Evolutionary conservation across 1,139 yeast genomes (phyloP), one percentile per base, ranked within the genome.

Genomic region (Scheffersomyces cryptocercus): DNA sequence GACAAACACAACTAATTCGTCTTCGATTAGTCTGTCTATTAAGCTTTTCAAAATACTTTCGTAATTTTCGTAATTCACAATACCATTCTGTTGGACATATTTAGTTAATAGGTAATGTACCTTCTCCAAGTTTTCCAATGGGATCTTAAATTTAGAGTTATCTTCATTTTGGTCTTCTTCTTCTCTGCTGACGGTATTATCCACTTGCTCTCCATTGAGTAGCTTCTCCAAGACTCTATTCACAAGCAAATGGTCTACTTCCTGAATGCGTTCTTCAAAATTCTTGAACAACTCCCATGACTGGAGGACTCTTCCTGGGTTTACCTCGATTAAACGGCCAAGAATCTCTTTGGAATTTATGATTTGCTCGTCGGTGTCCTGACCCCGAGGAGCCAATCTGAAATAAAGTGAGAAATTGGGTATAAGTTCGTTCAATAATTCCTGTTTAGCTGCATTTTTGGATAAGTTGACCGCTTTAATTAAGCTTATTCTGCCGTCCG

Each of bases 241-340:
- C 3, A 60, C 47, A 29, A 67, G 47, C 28, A 42, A 43, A 5
- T 47, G 44, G 12, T 40, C 38, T 14, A 46, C 48, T 8, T 49
- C 38, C 8, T 37, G 43, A 7, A 47, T 34, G 7, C 45, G 40
- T 2, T 37, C 42, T 31, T 50, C 51, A 40, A 69, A 69, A 37
- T 61, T 61, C 28, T 58, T 49, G 40, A 60, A 62, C 34, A 74
- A 53, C 14, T 73, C 76, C 60, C 65, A 59, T 29, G 73, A 58
- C 26, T 57, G 50, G 44, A 60, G 63, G 1, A 69, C 78, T 44
- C 79, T 53, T 14, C 76, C 78, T 0, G 78, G 77, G 46, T 74
- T 74, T 28, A 58, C 50, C 10, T 52, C 48, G 12, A 74, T 61
- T 15, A 71, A 55, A 12, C 60, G 48, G 13, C 52, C 35, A 41